Percentiles rank a stretch among this genome's conserved stretches.
phyloP scores from a whole-genome alignment of 495 filamentous ascomycete species.

The Halenospora varia region DNA sequence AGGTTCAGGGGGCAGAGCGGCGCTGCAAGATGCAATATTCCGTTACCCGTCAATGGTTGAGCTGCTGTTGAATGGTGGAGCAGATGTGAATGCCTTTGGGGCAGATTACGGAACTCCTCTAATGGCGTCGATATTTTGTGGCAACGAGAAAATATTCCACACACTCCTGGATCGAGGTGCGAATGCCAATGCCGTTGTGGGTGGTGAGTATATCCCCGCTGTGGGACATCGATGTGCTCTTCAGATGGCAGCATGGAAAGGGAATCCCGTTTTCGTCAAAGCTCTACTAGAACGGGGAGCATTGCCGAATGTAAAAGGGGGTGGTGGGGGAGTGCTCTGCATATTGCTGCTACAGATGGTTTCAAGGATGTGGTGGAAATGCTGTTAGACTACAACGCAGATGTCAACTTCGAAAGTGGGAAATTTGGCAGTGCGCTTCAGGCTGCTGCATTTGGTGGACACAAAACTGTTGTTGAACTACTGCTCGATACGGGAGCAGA shows the following conservation, averaged over 20 bases:
- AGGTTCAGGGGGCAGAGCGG: no score
- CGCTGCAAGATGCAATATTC: no score
- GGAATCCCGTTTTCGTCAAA: neutral
- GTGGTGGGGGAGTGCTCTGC: slow-evolving; percentile 25
- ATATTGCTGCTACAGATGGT: slow-evolving; percentile 6
- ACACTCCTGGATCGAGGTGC: neutral
- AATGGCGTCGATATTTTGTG: neutral
- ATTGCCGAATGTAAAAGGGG: slow-evolving; percentile 26
- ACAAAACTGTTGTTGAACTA: slow-evolving; percentile 12
- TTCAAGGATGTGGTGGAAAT: neutral
- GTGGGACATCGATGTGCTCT: neutral
- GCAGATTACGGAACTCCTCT: neutral
- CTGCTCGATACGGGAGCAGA: slow-evolving; percentile 17
- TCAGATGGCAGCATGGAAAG: neutral
- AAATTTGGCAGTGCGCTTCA: neutral
- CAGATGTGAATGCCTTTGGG: neutral
- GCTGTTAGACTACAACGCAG: neutral
- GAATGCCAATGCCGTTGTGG: no score
- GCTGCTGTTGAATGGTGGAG: no score
- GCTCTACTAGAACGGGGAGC: slow-evolving; percentile 6
- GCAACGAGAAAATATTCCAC: neutral
- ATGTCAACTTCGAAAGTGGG: neutral
- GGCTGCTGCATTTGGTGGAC: neutral
- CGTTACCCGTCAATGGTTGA: no score
- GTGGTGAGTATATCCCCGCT: neutral